Evolutionary conservation across 768 basidiomycete species (phyloP).

Genomic region (Fomitopsis pulvina): DNA sequence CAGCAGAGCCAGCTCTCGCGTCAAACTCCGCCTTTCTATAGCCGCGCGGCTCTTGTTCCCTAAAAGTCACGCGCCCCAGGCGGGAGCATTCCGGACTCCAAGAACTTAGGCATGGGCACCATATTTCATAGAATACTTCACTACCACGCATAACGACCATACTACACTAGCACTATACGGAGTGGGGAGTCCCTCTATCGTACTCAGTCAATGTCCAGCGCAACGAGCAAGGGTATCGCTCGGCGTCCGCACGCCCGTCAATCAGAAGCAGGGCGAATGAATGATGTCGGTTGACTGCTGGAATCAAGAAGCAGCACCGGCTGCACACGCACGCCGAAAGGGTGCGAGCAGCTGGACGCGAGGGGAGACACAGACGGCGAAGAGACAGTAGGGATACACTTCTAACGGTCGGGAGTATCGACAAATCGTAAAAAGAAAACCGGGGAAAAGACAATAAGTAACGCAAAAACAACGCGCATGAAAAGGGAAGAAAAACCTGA

Average conservation of each 20-base stretch:
- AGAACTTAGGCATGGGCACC: background rate
- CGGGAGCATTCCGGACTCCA: background rate
- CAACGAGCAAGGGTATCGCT: slow-evolving; percentile 6
- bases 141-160: background rate
- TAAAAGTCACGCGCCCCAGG: background rate
- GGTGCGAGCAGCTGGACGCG: slow-evolving; percentile 4
- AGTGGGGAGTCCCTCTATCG: slow-evolving; percentile 1
- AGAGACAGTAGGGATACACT: slow-evolving; percentile 5
- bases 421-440: background rate
- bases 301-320: slow-evolving; percentile 13
- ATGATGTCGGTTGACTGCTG: slow-evolving; percentile 11
- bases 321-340: slow-evolving; percentile 4
- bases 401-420: slow-evolving; percentile 9
- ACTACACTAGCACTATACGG: slow-evolving; percentile 7
- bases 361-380: slow-evolving; percentile 7
- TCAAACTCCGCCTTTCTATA: slow-evolving; percentile 25
- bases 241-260: slow-evolving; percentile 15
- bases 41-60: slow-evolving; percentile 9
- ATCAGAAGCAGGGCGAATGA: slow-evolving; percentile 4
- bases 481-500: background rate
- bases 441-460: slow-evolving; percentile 15
- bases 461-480: slow-evolving; percentile 7
- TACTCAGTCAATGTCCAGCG: slow-evolving; percentile 2
- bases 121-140: background rate
- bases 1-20: slow-evolving; percentile 11